Percentiles rank a stretch among this genome's conserved stretches.
Evolutionary conservation across 2,329 filamentous ascomycete species (phyloP).

Genomic region (Pseudogymnoascus sp.): DNA sequence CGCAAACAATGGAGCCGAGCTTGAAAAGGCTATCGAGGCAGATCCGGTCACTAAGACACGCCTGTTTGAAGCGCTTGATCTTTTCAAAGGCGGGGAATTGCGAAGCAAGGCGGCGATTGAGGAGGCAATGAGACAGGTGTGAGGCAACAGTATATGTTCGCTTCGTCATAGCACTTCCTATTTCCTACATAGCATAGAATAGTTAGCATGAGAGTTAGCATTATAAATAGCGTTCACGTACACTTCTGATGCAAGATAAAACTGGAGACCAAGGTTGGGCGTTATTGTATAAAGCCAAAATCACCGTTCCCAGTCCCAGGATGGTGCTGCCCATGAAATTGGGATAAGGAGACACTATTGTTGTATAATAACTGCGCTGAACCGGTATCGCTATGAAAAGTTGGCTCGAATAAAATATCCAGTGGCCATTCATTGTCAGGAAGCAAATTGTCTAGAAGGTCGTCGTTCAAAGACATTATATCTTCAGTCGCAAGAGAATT

Average conservation of each 20-base stretch:
- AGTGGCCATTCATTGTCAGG: background rate
- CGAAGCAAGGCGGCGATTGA: slow-evolving; percentile 35
- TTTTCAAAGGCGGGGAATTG: slow-evolving; percentile 36
- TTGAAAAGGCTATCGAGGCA: slow-evolving; percentile 36
- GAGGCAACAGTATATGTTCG: background rate
- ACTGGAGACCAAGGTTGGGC: background rate
- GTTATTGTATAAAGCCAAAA: background rate
- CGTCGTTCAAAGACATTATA: background rate
- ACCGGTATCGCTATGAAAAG: background rate
- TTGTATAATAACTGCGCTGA: background rate
- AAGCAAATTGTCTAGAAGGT: background rate
- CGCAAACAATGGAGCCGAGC: slow-evolving; percentile 35
- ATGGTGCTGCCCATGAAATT: background rate
- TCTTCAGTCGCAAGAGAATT: background rate
- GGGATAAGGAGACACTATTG: background rate
- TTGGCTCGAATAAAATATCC: background rate
- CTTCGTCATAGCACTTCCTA: background rate
- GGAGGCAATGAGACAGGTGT: slow-evolving; percentile 23
- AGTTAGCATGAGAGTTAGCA: background rate
- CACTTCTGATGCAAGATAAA: background rate
- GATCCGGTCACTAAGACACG: slow-evolving; percentile 34
- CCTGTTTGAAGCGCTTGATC: slow-evolving; percentile 33
- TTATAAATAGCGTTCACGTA: background rate
- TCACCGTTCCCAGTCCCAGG: background rate
- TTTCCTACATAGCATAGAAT: background rate